Conservation (phyloP, 495 filamentous ascomycete genomes). For the Talaromyces stipitatus region DNA sequence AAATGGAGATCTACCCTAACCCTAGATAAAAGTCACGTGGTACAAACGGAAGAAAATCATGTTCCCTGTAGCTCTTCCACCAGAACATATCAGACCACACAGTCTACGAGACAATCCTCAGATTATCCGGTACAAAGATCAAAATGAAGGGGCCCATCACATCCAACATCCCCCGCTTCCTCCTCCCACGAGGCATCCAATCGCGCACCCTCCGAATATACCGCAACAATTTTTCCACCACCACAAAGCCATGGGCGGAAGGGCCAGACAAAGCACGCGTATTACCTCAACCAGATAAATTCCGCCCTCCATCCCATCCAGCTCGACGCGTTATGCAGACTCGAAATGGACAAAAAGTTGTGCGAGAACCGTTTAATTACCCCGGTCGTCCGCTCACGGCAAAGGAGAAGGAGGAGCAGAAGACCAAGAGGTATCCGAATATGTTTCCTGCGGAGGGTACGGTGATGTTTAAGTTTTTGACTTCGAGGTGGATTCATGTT, state of each 20-base stretch:
- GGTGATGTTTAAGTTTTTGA: conserved; percentile 68
- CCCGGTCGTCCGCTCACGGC: conserved; percentile 57
- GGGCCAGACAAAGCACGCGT: conserved; percentile 42
- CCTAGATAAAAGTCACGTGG: background rate
- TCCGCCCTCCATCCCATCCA: conserved; percentile 79
- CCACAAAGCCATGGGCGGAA: background rate
- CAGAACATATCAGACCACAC: too few relatives aligned
- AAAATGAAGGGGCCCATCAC: background rate
- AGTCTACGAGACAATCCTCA: too few relatives aligned
- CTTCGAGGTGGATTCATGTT: conserved; percentile 63
- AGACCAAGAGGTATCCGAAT: conserved; percentile 64
- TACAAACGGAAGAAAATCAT: too few relatives aligned
- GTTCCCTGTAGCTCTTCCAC: too few relatives aligned
- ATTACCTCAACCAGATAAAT: conserved; percentile 72
- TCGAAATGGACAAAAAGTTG: conserved; percentile 18
- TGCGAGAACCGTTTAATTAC: conserved; percentile 45
- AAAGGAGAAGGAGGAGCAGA: conserved; percentile 53
- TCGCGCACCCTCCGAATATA: conserved; percentile 11
- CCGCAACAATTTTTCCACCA: conserved; percentile 9
- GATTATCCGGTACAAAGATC: too few relatives aligned
- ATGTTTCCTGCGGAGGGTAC: conserved; percentile 72
- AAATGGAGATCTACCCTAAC: background rate
- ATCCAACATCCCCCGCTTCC: conserved; percentile 27
- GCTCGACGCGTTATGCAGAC: conserved; percentile 42
- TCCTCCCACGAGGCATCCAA: conserved; percentile 34